Evolutionary conservation across 2,329 filamentous ascomycete species (phyloP).

Genomic region (Arthroderma sp.): DNA sequence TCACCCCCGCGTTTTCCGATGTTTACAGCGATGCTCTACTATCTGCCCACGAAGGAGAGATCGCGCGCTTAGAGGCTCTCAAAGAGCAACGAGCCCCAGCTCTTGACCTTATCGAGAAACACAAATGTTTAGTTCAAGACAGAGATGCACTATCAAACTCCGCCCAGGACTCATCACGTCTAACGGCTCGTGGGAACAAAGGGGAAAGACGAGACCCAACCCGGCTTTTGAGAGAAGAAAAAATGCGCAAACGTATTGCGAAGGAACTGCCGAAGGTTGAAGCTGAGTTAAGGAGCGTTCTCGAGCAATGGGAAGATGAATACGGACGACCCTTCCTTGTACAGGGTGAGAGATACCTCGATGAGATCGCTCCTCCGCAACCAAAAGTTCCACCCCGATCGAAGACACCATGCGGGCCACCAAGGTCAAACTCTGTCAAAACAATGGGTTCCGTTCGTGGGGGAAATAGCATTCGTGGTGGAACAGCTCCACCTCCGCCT

Average conservation of each 20-base stretch:
- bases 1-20: constrained; percentile 91
- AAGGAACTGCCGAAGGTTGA: constrained; percentile 93
- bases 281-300: constrained; percentile 63
- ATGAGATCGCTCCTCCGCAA: constrained; percentile 59
- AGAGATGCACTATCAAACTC: constrained; percentile 78
- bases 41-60: constrained; percentile 87
- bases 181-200: constrained; percentile 84
- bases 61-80: constrained; percentile 64
- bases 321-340: constrained; percentile 89
- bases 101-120: constrained; percentile 67
- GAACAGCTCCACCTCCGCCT: constrained; percentile 26
- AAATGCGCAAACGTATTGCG: constrained; percentile 93
- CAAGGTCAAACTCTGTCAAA: constrained; percentile 16
- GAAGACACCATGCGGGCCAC: constrained; percentile 29
- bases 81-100: constrained; percentile 79
- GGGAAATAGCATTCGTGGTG: constrained; percentile 26
- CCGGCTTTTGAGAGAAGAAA: constrained; percentile 86
- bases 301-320: constrained; percentile 85
- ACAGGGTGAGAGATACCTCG: constrained; percentile 80
- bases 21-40: constrained; percentile 93
- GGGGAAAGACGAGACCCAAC: constrained; percentile 90
- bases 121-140: constrained; percentile 70
- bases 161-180: constrained; percentile 83
- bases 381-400: constrained; percentile 46
- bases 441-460: constrained; percentile 21